Evolutionary conservation across 345 rosid genomes (phyloP).

Genomic region (Populus davidiana): DNA sequence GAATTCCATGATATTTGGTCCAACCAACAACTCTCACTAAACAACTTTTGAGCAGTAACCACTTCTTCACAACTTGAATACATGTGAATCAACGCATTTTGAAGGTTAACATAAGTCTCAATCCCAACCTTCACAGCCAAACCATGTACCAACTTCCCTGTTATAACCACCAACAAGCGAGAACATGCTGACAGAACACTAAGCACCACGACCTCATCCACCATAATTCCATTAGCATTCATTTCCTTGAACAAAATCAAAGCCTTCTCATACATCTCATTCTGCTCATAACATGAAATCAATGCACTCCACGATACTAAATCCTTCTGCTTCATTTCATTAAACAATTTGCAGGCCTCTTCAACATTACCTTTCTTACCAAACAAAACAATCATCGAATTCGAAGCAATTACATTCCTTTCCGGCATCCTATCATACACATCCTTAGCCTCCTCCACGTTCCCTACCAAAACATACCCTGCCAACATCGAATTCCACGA

Average conservation of each 20-base stretch:
- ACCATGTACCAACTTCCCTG: slow-evolving; percentile 39
- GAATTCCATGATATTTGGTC: slow-evolving; percentile 62
- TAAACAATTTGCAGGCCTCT: slow-evolving; percentile 42
- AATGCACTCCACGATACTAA: slow-evolving; percentile 61
- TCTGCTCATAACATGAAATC: slow-evolving; percentile 53
- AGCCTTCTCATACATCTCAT: slow-evolving; percentile 42
- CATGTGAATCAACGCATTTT: slow-evolving; percentile 56
- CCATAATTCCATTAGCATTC: slow-evolving; percentile 30
- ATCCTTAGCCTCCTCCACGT: slow-evolving; percentile 43
- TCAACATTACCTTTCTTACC: slow-evolving; percentile 40
- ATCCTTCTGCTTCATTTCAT: slow-evolving; percentile 41
- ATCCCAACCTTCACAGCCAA: slow-evolving; percentile 41
- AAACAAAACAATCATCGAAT: slow-evolving; percentile 58
- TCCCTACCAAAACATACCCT: slow-evolving; percentile 40
- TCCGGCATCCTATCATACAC: slow-evolving; percentile 44
- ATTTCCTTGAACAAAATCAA: slow-evolving; percentile 37
- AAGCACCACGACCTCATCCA: slow-evolving; percentile 49
- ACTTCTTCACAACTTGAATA: slow-evolving; percentile 45
- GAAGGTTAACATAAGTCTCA: slow-evolving; percentile 50
- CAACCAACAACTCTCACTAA: slow-evolving; percentile 27
- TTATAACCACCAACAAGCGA: slow-evolving; percentile 15
- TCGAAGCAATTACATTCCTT: slow-evolving; percentile 49
- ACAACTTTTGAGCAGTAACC: slow-evolving; percentile 40
- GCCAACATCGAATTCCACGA: slow-evolving; percentile 65
- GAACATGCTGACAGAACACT: slow-evolving; percentile 51